Base-by-base conservation (phyloP, 176 grass and related monocot genomes). In the Leersia perrieri region DNA sequence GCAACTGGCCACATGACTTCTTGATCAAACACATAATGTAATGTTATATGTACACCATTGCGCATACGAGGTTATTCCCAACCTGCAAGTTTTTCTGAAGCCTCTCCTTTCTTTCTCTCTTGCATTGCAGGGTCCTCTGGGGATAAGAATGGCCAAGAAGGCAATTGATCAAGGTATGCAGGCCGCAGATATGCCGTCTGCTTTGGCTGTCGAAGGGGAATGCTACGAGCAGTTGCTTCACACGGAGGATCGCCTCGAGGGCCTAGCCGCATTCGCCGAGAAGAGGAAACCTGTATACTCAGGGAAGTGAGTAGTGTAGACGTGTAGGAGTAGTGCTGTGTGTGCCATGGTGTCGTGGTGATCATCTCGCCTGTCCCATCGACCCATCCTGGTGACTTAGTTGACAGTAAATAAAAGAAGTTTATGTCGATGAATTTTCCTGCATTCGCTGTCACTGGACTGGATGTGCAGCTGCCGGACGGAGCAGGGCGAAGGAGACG, bases 171-270 rank as follows among this genome's bases (percentile, higher is more conserved):
- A 60, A 68, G 95, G 95, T 9, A 82, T 87, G 80, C 81, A 93
- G 33, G 74, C 65, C 3, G 3, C 81, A 2, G 81, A 87, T 20
- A 86, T 89, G 66, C 6, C 70, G 5, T 89, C 81, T 18, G 80
- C 88, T 9, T 33, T 93, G 70, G 31, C 27, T 36, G 74, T 91
- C 14, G 90, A 98, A 86, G 90, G 92, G 60, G 78, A 89, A 66
- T 91, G 88, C 49, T 95, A 91, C 78, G 83, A 88, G 80, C 82
- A 82, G 68, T 53, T 92, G 63, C 81, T 95, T 39, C 78, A 89
- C 86, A 98, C 90, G 55, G 77, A 92, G 44, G 92, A 98, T 75
- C 86, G 92, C 32, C 86, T 94, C 25, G 92, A 93, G 79, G 92
- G 88, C 65, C 82, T 98, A 12, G 81, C 88, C 64, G 92, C 95